Evolutionary conservation across 1,139 yeast species (phyloP), one percentile per base, ranked within the genome.

Genomic region (Yamadazyma mexicana): DNA sequence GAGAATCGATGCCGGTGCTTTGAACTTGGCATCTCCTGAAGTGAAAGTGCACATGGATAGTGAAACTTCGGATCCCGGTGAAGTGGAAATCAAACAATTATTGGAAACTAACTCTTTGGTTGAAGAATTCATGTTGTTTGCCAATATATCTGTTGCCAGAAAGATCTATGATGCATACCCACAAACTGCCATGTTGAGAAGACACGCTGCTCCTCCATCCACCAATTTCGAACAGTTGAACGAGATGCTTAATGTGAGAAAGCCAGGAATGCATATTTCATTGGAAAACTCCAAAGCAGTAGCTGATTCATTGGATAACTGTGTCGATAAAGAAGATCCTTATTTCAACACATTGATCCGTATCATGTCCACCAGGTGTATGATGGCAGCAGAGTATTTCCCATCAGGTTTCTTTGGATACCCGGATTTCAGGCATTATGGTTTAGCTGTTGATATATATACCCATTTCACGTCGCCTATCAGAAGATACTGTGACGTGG

Each of bases 361-460:
- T 64, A 92, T 94, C 48, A 86, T 92, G 96, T 94, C 98, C 5
- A 94, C 99, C 0, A 78, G 99, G 56, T 92, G 98, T 66, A 94
- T 94, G 98, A 87, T 89, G 86, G 96, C 98, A 2, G 99, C 99
- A 1, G 98, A 92, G 56, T 94, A 94, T 60, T 94, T 94, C 70
- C 83, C 95, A 6, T 79, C 96, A 0, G 98, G 99, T n/a, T 80
- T 86, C 12, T 87, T 75, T 55, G 87, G 95, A 6, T 87, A 87
- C 55, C 82, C 95, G n/a, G 98, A 94, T 50, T 94, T 88, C 67
- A 81, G 83, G 46, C 99, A 94, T 72, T 94, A 94, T 63, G 99
- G 99, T 59, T 75, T 94, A 45, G 99, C 99, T 1, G 91, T 92
- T 39, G 97, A 89, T 54, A 94, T 94, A 34, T 94, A 94, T 63